Conservation (phyloP, 495 filamentous ascomycete genomes). For the Aspergillus leporis region DNA sequence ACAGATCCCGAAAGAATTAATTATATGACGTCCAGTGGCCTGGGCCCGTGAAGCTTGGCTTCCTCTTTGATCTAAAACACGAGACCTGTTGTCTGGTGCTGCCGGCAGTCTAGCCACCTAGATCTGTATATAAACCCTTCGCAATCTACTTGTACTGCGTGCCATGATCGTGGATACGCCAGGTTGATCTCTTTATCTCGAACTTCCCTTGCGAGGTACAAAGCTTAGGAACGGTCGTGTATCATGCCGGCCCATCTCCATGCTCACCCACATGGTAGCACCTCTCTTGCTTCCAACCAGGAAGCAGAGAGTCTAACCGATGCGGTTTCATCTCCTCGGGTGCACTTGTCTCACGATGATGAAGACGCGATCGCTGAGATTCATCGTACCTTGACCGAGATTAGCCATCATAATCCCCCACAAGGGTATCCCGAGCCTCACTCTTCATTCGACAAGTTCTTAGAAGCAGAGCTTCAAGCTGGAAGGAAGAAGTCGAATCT, state of each 20-base stretch:
- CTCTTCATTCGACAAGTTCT: conserved; percentile 39
- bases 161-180: conserved; percentile 1
- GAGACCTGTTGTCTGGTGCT: conserved; percentile 5
- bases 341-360: conserved; percentile 34
- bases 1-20: neutral
- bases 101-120: neutral
- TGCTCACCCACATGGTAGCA: conserved; percentile 25
- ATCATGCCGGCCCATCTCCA: conserved; percentile 36
- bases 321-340: conserved; percentile 26
- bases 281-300: conserved; percentile 24
- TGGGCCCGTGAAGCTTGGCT: conserved; percentile 30
- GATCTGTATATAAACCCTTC: conserved; percentile 17
- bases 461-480: conserved; percentile 34
- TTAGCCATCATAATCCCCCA: conserved; percentile 7
- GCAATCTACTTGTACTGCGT: neutral
- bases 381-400: conserved; percentile 33
- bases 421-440: conserved; percentile 36
- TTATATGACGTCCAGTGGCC: neutral
- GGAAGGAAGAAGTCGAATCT: conserved; percentile 36
- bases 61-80: conserved; percentile 23
- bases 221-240: conserved; percentile 2
- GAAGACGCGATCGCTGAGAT: conserved; percentile 39
- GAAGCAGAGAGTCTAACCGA: conserved; percentile 19
- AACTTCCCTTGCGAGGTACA: neutral
- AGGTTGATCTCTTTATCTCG: neutral